Conservation (phyloP, 495 filamentous ascomycete genomes). For the Amphirosellinia nigrospora region DNA sequence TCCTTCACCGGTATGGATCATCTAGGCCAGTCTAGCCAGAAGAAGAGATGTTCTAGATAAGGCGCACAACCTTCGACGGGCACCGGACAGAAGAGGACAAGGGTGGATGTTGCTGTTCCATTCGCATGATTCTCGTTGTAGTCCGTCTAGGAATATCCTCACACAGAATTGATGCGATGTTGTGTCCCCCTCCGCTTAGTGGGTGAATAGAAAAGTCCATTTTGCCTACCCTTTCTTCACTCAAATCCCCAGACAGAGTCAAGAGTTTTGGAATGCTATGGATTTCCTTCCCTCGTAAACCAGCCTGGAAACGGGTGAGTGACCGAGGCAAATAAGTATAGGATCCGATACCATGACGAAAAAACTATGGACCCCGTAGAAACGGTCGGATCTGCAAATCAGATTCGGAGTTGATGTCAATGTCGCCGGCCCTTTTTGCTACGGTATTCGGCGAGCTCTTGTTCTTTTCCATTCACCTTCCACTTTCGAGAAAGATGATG, state of each 20-base stretch:
- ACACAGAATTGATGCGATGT: neutral
- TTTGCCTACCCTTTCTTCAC: neutral
- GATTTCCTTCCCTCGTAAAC: neutral
- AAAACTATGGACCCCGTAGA: neutral
- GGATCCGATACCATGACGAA: slow-evolving; percentile 4
- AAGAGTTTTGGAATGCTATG: neutral
- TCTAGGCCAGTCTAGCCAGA: slow-evolving; percentile 21
- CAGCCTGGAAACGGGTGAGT: neutral
- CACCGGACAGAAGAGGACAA: neutral
- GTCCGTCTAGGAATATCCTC: neutral
- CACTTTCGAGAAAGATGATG: slow-evolving; percentile 3
- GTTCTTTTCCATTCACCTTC: slow-evolving; percentile 1
- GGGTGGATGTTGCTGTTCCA: neutral
- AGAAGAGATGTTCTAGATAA: slow-evolving; percentile 26
- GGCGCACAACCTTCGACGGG: slow-evolving; percentile 15
- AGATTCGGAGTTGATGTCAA: neutral
- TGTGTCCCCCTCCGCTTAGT: neutral
- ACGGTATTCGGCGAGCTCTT: slow-evolving; percentile 4
- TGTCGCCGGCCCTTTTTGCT: slow-evolving; percentile 1
- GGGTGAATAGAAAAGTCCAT: neutral
- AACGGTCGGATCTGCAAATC: neutral
- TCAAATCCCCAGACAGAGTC: neutral
- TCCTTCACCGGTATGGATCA: slow-evolving; percentile 19
- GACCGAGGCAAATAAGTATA: neutral
- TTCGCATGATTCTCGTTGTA: neutral